Conservation (phyloP, 2,329 filamentous ascomycete genomes). For the Parasarocladium wereldwijsianum region DNA sequence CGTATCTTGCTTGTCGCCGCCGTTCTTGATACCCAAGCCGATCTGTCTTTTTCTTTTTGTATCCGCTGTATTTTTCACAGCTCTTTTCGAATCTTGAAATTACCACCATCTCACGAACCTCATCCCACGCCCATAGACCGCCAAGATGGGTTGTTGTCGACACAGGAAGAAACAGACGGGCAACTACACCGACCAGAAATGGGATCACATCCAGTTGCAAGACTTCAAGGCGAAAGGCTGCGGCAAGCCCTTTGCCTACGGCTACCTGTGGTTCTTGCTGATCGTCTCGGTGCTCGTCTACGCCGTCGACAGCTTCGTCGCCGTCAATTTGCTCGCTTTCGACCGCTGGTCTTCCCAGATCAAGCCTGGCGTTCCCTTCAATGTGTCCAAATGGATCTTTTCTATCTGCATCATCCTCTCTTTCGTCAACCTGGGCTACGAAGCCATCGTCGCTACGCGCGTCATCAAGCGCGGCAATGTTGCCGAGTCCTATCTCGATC, state of each 20-base stretch:
- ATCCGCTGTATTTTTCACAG: constrained; percentile 6
- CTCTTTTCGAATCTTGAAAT: constrained; percentile 6
- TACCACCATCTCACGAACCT: not conserved
- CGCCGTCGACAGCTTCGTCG: constrained; percentile 81
- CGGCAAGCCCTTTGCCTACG: constrained; percentile 65
- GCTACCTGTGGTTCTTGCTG: constrained; percentile 69
- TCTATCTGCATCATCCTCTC: constrained; percentile 83
- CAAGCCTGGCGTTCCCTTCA: constrained; percentile 59
- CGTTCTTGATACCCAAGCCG: not conserved
- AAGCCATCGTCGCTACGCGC: constrained; percentile 64
- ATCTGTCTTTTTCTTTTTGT: constrained; percentile 5
- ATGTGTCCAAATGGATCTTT: constrained; percentile 89
- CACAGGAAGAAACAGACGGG: constrained; percentile 46
- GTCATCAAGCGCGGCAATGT: constrained; percentile 78
- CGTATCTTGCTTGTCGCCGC: constrained; percentile 9
- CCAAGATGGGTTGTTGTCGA: constrained; percentile 49
- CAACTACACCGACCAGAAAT: constrained; percentile 73
- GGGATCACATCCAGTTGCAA: constrained; percentile 66
- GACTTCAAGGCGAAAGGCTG: constrained; percentile 81
- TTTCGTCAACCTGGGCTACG: constrained; percentile 65
- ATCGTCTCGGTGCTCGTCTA: constrained; percentile 73
- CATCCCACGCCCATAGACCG: constrained; percentile 1
- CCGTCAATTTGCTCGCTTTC: constrained; percentile 79
- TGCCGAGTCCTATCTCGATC: constrained; percentile 83
- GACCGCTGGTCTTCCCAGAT: constrained; percentile 80